Evolutionary conservation across 2,329 filamentous ascomycete species (phyloP).

Genomic region (Geosmithia flava): DNA sequence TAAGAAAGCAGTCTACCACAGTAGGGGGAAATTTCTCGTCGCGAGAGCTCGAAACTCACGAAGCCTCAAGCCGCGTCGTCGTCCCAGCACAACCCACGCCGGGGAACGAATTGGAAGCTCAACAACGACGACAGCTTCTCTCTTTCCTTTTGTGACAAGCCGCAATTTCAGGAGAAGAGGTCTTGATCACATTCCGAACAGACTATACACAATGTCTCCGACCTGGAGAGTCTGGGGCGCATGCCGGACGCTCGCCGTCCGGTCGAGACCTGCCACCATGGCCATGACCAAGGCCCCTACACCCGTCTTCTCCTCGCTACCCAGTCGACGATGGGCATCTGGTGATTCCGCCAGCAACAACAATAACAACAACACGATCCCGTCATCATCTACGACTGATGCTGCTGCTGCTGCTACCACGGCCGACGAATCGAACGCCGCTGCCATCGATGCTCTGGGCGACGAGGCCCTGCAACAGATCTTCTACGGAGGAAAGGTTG

Average conservation of each 20-base stretch:
- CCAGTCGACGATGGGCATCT: constrained; percentile 12
- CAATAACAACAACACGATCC: neutral
- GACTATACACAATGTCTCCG: constrained; percentile 33
- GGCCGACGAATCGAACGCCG: neutral
- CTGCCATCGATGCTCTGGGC: constrained; percentile 11
- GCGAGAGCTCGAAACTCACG: too few relatives aligned
- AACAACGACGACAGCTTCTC: too few relatives aligned
- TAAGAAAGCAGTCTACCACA: neutral
- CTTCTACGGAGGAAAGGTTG: constrained; percentile 20
- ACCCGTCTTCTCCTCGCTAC: constrained; percentile 12
- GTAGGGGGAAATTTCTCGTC: constrained; percentile 2
- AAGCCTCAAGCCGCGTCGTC: too few relatives aligned
- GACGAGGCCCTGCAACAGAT: constrained; percentile 23
- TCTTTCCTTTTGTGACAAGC: too few relatives aligned
- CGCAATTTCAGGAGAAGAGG: too few relatives aligned
- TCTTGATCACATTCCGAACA: too few relatives aligned
- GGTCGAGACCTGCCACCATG: constrained; percentile 17
- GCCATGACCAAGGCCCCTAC: constrained; percentile 7
- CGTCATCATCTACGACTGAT: neutral
- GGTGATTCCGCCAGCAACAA: constrained; percentile 7
- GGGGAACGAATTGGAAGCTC: too few relatives aligned
- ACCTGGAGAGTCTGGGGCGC: constrained; percentile 35
- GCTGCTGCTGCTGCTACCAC: constrained; percentile 1
- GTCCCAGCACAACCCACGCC: too few relatives aligned
- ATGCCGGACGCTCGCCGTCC: constrained; percentile 26